phyloP scores from a whole-genome alignment of 306 rosid species.

The Mimosa bimucronata region DNA sequence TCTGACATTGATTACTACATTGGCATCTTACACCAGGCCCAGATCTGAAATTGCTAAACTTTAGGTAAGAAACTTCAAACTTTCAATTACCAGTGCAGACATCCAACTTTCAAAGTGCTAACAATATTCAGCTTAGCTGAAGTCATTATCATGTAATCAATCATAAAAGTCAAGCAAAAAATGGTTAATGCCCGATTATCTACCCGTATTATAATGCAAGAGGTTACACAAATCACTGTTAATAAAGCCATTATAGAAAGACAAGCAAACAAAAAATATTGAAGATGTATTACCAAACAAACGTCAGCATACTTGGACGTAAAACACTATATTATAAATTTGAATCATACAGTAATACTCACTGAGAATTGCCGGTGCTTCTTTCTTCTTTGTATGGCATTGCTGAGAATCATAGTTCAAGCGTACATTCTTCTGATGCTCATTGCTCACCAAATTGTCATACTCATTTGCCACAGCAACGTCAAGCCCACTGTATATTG shows the following conservation, averaged over 20 bases:
- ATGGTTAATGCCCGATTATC: background rate
- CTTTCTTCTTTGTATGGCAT: conserved; percentile 44
- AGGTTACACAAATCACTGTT: background rate
- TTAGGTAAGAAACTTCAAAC: background rate
- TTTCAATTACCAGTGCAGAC: background rate
- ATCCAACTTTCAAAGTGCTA: background rate
- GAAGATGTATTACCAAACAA: background rate
- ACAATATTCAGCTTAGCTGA: background rate
- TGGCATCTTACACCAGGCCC: background rate
- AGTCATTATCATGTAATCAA: background rate
- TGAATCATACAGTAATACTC: conserved; percentile 17
- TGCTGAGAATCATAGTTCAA: conserved; percentile 38
- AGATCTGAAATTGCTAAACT: background rate
- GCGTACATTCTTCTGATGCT: conserved; percentile 41
- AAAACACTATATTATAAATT: background rate
- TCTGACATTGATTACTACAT: background rate
- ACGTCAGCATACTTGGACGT: background rate
- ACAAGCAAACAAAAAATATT: background rate
- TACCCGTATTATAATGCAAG: background rate
- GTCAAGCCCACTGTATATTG: conserved; percentile 51
- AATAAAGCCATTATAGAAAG: background rate
- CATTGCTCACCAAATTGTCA: conserved; percentile 47
- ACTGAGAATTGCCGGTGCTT: conserved; percentile 50
- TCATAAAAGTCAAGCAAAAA: background rate
- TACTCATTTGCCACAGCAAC: conserved; percentile 62